Evolutionary conservation across 305 asterid species (phyloP).

Genomic region (Fraxinus dipetala): DNA sequence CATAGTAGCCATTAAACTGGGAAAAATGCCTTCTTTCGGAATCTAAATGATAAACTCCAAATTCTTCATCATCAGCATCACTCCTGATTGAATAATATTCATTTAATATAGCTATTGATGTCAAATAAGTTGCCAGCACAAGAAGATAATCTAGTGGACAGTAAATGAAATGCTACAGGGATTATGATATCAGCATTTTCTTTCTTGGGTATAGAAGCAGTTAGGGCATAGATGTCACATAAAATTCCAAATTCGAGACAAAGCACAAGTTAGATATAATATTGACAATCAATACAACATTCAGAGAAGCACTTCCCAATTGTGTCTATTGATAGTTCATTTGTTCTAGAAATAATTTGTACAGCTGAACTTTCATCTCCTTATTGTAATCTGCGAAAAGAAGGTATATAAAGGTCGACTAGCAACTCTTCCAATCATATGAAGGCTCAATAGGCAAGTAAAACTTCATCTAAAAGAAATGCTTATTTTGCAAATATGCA

Average conservation of each 20-base stretch:
- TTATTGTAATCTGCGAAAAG: conserved; percentile 10
- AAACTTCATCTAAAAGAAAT: not conserved
- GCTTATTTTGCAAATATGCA: not conserved
- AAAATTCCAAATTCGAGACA: conserved; percentile 1
- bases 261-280: not conserved
- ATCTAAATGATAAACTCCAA: conserved; percentile 47
- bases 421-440: conserved; percentile 10
- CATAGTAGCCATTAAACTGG: conserved; percentile 54
- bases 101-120: conserved; percentile 11
- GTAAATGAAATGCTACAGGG: not conserved
- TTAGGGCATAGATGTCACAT: conserved; percentile 2
- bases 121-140: not conserved
- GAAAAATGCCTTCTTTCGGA: conserved; percentile 47
- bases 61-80: conserved; percentile 74
- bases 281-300: conserved; percentile 8
- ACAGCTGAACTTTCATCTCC: not conserved
- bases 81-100: conserved; percentile 50
- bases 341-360: conserved; percentile 5
- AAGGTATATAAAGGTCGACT: not conserved
- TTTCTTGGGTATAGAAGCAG: conserved; percentile 7
- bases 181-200: conserved; percentile 13
- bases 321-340: not conserved
- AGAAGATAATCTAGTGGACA: not conserved
- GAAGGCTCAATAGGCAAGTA: not conserved
- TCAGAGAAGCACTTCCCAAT: not conserved